Evolutionary conservation across 345 rosid species (phyloP).

Genomic region (Rhizophora apiculata): DNA sequence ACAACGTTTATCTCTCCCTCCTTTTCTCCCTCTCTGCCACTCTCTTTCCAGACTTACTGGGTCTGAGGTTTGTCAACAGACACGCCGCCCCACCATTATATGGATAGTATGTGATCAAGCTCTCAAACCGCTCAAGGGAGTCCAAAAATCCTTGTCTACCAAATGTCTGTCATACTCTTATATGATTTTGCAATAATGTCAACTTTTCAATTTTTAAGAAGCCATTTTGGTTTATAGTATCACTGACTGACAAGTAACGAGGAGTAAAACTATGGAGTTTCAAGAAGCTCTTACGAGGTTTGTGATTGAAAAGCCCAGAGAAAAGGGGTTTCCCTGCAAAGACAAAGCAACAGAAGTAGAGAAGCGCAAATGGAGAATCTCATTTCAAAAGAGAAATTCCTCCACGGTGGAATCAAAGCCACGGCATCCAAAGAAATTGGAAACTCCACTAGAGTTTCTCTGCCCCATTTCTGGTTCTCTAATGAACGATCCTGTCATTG

Average conservation of each 20-base stretch:
- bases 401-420: conserved; percentile 26
- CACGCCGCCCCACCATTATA: too few species aligned
- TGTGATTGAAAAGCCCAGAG: not conserved
- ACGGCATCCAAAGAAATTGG: not conserved
- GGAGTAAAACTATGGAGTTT: conserved; percentile 14
- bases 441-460: conserved; percentile 52
- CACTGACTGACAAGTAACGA: not conserved
- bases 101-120: too few species aligned
- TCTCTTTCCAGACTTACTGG: too few species aligned
- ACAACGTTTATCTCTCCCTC: not conserved
- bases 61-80: too few species aligned
- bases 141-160: too few species aligned
- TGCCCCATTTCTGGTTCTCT: conserved; percentile 70
- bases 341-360: not conserved
- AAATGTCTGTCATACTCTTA: too few species aligned
- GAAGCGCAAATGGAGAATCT: conserved; percentile 48
- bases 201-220: not conserved
- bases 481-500: conserved; percentile 86
- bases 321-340: not conserved
- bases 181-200: not conserved
- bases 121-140: too few species aligned
- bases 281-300: conserved; percentile 24
- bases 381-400: conserved; percentile 31
- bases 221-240: not conserved
- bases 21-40: not conserved